Evolutionary conservation across 2,329 filamentous ascomycete species (phyloP), one percentile per base, ranked within the genome.

Genomic region (Kalaharituber pfeilii): DNA sequence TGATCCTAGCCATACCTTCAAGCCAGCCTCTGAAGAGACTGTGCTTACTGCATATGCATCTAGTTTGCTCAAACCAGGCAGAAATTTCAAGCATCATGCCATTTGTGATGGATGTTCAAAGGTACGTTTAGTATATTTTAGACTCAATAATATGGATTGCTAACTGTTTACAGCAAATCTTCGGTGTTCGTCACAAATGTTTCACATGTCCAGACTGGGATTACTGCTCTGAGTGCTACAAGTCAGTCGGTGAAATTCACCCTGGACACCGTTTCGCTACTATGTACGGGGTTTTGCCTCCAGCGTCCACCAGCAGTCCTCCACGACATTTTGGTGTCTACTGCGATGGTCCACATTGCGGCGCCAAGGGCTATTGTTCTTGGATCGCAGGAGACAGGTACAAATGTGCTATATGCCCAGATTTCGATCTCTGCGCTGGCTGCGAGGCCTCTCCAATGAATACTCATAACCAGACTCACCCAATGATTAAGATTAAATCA

Each of bases 151-250:
- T 49, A 11, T 56, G 15, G 26, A 52, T 24, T 30, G 25, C 22
- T 54, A 20, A 52, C 50, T 25, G 52, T 42, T 53, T 49, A 30
- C 58, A 81, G 75, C 80, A 79, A 67, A 91, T 98, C 64, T 75
- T 76, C 62, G 93, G 91, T 63, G 76, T 94, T 55, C 89, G 91
- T 62, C 83, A 96, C 77, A 98, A 98, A 75, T 98, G 91, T 68
- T 75, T 96, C 60, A 82, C 86, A 67, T 98, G 91, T 73, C 91
- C 93, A 44, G 91, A 98, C 69, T 98, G 86, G 84, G 91, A 98
- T 66, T 96, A 85, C 71, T 98, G 91, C 73, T 75, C 76, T 24
- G 73, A 78, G 7, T 98, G 93, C 69, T 69, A 86, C 56, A 78
- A 75, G 61, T 36, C 51, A n/a, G 82, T 85, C 45, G 69, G 70